phyloP scores from a whole-genome alignment of 2,329 filamentous ascomycete species.

The Podosphaera aphanis region DNA sequence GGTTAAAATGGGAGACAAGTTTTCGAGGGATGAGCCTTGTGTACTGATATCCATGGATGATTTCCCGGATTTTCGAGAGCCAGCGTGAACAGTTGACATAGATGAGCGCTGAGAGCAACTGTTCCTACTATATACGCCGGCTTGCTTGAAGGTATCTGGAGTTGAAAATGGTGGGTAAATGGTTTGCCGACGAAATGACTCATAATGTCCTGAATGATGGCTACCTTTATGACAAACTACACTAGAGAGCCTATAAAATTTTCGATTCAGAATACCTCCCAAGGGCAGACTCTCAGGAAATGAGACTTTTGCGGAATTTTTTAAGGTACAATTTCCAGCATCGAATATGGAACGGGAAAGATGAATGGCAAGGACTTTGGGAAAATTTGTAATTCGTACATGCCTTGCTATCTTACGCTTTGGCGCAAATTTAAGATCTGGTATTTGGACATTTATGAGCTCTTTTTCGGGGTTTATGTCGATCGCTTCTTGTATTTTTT shows the following conservation, averaged over 20 bases:
- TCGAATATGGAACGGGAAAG: conserved; percentile 86
- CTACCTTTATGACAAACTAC: conserved; percentile 88
- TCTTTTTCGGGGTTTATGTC: conserved; percentile 60
- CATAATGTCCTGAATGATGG: conserved; percentile 91
- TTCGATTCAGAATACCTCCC: conserved; percentile 54
- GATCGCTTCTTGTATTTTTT: conserved; percentile 44
- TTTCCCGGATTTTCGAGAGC: conserved; percentile 13
- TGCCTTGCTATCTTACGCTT: conserved; percentile 69
- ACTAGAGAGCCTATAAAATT: conserved; percentile 62
- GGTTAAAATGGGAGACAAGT: conserved; percentile 11
- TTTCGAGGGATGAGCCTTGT: conserved; percentile 11
- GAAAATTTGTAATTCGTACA: conserved; percentile 67
- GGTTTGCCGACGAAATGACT: conserved; percentile 78
- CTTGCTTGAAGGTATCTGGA: conserved; percentile 51
- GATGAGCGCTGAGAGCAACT: conserved; percentile 10
- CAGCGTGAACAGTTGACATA: conserved; percentile 15
- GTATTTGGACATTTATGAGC: conserved; percentile 49
- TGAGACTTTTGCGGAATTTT: conserved; percentile 82
- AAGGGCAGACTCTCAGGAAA: conserved; percentile 75
- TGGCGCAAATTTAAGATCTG: conserved; percentile 50
- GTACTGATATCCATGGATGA: conserved; percentile 7
- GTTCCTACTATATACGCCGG: conserved; percentile 34
- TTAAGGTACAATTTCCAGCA: conserved; percentile 49
- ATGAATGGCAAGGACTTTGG: conserved; percentile 76
- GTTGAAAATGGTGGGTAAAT: conserved; percentile 62